Base-by-base conservation (phyloP, 2,329 filamentous ascomycete species). In the Talaromyces sp. region DNA sequence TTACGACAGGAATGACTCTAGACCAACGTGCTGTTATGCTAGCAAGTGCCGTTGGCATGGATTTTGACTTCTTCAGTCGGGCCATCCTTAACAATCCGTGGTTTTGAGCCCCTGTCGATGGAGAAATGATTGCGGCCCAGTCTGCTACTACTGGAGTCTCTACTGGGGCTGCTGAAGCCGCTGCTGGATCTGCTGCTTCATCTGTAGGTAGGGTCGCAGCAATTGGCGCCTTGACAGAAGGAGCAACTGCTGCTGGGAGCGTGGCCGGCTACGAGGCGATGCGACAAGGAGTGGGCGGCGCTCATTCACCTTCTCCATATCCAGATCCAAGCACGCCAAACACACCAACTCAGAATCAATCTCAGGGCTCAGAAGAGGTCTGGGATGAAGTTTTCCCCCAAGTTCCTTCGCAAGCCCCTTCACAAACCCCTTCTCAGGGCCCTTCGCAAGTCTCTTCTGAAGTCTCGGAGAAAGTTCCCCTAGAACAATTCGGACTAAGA, bases 41-140 rank as follows among this genome's bases (percentile, higher is more conserved):
- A 9, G 85, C 85, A 10, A 86, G 85, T 0, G 85, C 85, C 7
- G 85, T 88, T 12, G 84, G 79, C 59, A 80, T 88, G 53, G 85
- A 88, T 66, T 88, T 87, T 62, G 85, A 88, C 68, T 88, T 88
- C 71, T 88, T 88, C 73, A 87, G 84, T 61, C 78, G 84, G 1
- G 83, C 87, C 63, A 85, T 82, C 57, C 70, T 75, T 19, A 69
- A 74, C 2, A 77, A 78, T 68, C 84, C 84, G 0, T 43, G 35
- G 38, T 67, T 85, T 55, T 81, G 79, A 73, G 75, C 83, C 61
- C 79, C 79, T 1, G 76, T 74, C 8, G 68, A 67, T 38, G 35
- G 14, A 38, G 35, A 17, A 17, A 38, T 38, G 35, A 38, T 17
- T n/a, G 35, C 35, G 14, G 17, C 14, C 17, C 17, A n/a, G 1